These are phyloP conservation scores for Phytopythium vexans DNA, from an alignment of 352 stramenopile genomes.

Conservation along the genomic window DNA sequence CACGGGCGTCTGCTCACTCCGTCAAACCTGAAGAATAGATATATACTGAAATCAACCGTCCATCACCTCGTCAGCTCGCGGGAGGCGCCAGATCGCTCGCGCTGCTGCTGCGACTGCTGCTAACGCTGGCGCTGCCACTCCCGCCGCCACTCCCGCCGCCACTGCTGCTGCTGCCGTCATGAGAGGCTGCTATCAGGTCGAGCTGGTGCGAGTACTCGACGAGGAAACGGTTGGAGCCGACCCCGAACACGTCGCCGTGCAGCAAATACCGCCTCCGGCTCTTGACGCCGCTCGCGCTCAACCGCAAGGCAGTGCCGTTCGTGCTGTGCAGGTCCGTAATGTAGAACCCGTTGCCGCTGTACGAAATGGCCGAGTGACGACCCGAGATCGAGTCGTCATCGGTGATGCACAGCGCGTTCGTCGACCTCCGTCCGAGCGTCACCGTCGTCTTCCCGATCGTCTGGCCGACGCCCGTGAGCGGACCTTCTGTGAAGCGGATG, in stretches of 20 bases:
- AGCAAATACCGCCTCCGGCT: conserved; percentile 59
- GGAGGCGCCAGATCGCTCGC: conserved; percentile 11
- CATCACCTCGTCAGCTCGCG: conserved; percentile 15
- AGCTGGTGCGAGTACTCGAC: conserved; percentile 79
- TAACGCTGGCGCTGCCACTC: neutral
- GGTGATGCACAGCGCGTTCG: conserved; percentile 79
- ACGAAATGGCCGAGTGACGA: conserved; percentile 66
- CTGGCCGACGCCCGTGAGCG: conserved; percentile 63
- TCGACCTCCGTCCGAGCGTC: conserved; percentile 66
- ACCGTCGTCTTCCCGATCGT: conserved; percentile 75
- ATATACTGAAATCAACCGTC: conserved; percentile 1
- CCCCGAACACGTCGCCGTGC: conserved; percentile 79
- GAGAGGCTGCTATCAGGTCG: conserved; percentile 19
- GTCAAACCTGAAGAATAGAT: no score
- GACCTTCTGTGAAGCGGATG: conserved; percentile 75
- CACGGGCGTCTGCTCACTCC: no score
- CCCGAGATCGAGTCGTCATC: conserved; percentile 82
- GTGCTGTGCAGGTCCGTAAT: conserved; percentile 82
- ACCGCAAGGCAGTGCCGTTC: conserved; percentile 74
- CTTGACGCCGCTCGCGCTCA: conserved; percentile 60
- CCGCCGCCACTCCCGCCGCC: conserved; percentile 2
- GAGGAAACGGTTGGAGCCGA: conserved; percentile 82
- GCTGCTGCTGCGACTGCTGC: conserved; percentile 15
- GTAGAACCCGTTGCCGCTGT: conserved; percentile 78
- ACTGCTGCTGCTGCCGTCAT: no score